These are phyloP conservation scores for Trichomonascus vanleenenianus DNA, from an alignment of 805 yeast genomes.

Conservation along the genomic window DNA sequence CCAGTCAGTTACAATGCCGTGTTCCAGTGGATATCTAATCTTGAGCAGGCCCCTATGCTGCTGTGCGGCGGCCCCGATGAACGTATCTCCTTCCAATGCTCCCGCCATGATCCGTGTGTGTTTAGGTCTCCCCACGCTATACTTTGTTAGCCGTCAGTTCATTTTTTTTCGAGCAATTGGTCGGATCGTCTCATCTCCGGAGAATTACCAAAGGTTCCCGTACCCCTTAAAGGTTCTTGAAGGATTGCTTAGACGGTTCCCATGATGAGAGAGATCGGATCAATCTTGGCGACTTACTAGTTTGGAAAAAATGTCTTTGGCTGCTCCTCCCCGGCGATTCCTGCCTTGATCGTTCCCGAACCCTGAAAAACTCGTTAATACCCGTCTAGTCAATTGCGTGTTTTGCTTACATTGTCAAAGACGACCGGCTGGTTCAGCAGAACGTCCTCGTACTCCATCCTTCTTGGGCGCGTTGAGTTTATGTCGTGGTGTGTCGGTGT, in stretches of 20 bases:
- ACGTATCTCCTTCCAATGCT: conserved; percentile 54
- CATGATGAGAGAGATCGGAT: too few species aligned
- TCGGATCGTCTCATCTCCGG: too few species aligned
- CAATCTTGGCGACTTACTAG: conserved; percentile 32
- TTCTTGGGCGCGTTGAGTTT: not conserved
- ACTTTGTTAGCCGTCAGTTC: too few species aligned
- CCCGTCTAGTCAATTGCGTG: not conserved
- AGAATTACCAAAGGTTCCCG: too few species aligned
- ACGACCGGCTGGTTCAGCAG: conserved; percentile 66
- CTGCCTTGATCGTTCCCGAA: conserved; percentile 77
- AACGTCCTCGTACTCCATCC: conserved; percentile 25
- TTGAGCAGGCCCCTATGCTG: conserved; percentile 68
- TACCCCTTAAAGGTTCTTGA: too few species aligned
- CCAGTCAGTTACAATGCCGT: conserved; percentile 80
- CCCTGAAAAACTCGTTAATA: conserved; percentile 49
- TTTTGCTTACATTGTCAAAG: conserved; percentile 47
- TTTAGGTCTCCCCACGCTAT: conserved; percentile 67
- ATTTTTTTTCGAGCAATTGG: too few species aligned
- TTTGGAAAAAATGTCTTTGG: conserved; percentile 63
- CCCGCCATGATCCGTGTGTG: conserved; percentile 79
- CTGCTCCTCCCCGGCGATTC: conserved; percentile 85
- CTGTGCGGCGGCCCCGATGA: conserved; percentile 72
- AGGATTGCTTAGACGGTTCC: too few species aligned
- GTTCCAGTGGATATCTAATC: conserved; percentile 64
- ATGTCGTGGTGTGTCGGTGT: not conserved